A percentile compares a stretch with the other conserved stretches of the same genome.
These are phyloP conservation scores for Colletotrichum liriopes DNA, from an alignment of 2,329 filamentous ascomycete species.

Conservation along the genomic window DNA sequence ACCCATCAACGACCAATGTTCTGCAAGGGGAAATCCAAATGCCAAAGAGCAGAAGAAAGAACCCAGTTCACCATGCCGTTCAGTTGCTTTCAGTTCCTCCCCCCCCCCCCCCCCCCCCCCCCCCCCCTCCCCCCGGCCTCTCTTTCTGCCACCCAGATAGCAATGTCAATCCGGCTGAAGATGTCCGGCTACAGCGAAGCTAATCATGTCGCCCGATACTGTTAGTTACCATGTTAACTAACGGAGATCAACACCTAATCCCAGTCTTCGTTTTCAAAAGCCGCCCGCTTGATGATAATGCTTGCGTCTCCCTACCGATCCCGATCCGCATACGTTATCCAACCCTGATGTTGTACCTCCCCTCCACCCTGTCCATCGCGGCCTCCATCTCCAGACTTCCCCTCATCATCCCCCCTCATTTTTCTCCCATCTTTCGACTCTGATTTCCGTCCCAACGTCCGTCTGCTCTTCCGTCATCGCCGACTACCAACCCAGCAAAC, in stretches of 20 bases:
- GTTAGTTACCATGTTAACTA: background rate
- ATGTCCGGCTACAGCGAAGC: background rate
- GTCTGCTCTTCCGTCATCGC: constrained; percentile 11
- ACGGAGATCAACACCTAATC: background rate
- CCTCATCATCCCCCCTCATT: background rate
- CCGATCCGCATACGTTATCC: background rate
- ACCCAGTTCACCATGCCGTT: background rate
- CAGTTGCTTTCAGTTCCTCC: background rate
- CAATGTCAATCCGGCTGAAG: background rate
- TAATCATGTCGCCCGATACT: background rate
- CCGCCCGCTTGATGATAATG: background rate
- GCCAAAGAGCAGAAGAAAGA: background rate
- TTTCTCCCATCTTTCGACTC: background rate
- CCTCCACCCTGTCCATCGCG: background rate
- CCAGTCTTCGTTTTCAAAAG: background rate
- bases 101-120: no score
- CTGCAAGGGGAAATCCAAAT: background rate
- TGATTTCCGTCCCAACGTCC: constrained; percentile 20
- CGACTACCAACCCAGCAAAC: background rate
- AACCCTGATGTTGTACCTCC: background rate
- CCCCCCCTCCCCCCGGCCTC: no score
- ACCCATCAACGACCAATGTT: background rate
- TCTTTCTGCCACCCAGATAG: background rate
- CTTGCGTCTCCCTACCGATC: background rate
- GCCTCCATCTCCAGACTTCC: background rate